Evolutionary conservation across 164 flowering plant species (phyloP).

Genomic region (Umbellularia californica): DNA sequence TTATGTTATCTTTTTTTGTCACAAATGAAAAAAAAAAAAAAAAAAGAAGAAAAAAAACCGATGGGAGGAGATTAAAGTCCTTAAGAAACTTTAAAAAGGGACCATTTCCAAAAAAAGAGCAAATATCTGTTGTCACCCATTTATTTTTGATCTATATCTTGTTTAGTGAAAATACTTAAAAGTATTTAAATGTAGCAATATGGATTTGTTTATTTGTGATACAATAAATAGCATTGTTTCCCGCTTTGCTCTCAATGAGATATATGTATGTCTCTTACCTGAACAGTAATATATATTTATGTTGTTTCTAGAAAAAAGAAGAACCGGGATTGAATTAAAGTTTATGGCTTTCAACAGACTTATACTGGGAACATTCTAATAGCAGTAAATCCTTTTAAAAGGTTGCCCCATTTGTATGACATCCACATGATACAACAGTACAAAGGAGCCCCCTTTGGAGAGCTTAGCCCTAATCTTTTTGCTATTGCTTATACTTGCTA

Average conservation of each 20-base stretch:
- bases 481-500: constrained; percentile 80
- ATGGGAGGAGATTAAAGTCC: too few species aligned
- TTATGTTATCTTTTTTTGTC: too few species aligned
- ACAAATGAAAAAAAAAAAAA: too few species aligned
- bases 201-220: too few species aligned
- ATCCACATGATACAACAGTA: constrained; percentile 85
- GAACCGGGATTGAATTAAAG: constrained; percentile 5
- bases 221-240: constrained; percentile 24
- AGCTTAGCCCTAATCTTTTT: constrained; percentile 82
- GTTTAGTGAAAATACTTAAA: too few species aligned
- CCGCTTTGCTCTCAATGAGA: constrained; percentile 73
- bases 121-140: too few species aligned
- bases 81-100: too few species aligned
- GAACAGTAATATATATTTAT: neutral
- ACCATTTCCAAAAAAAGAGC: too few species aligned
- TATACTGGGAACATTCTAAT: constrained; percentile 84
- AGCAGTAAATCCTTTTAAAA: constrained; percentile 78
- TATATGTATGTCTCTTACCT: constrained; percentile 52
- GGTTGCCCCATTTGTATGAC: constrained; percentile 78
- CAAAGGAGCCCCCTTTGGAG: constrained; percentile 80
- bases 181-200: too few species aligned
- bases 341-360: constrained; percentile 44
- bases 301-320: neutral
- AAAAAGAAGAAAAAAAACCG: too few species aligned
- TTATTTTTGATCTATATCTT: too few species aligned